Percentiles rank a stretch among this genome's conserved stretches.
These are phyloP conservation scores for Rhodosporidiobolus odoratus DNA, from an alignment of 768 basidiomycete genomes.

Conservation along the genomic window DNA sequence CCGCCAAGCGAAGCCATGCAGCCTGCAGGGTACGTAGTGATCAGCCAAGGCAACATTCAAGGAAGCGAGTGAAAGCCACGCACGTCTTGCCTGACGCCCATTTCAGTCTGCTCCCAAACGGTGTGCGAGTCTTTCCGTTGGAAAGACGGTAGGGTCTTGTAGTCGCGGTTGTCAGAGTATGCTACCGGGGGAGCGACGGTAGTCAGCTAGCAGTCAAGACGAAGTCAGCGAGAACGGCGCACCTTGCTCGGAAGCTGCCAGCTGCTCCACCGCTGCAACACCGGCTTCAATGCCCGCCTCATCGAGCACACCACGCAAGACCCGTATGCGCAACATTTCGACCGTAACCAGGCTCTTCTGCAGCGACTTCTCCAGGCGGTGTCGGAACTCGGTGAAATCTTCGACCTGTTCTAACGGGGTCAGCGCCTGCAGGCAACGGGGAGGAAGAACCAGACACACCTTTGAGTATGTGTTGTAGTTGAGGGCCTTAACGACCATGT, in stretches of 20 bases:
- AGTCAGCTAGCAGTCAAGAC: not conserved
- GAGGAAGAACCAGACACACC: conserved; percentile 47
- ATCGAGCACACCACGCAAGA: conserved; percentile 64
- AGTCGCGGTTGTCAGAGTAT: conserved; percentile 75
- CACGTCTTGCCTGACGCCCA: conserved; percentile 61
- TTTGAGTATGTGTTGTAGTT: conserved; percentile 61
- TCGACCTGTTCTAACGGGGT: conserved; percentile 56
- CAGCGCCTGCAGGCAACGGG: conserved; percentile 3
- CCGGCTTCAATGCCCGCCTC: conserved; percentile 66
- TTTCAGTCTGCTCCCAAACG: conserved; percentile 63
- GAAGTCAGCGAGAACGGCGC: not conserved
- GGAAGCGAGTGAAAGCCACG: conserved; percentile 51
- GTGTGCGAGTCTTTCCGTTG: conserved; percentile 58
- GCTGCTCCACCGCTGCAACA: conserved; percentile 64
- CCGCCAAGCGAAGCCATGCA: conserved; percentile 66
- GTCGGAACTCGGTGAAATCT: conserved; percentile 76
- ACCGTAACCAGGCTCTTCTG: conserved; percentile 58
- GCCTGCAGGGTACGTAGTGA: conserved; percentile 49
- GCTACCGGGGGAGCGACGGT: conserved; percentile 41
- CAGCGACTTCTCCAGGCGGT: conserved; percentile 72
- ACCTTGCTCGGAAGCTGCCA: conserved; percentile 65
- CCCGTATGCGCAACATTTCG: conserved; percentile 77
- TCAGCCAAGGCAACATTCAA: not conserved
- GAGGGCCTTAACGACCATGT: conserved; percentile 27
- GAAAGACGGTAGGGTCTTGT: conserved; percentile 68